Evolutionary conservation across 2,329 filamentous ascomycete species (phyloP).

Genomic region (Cryphonectria parasitica): DNA sequence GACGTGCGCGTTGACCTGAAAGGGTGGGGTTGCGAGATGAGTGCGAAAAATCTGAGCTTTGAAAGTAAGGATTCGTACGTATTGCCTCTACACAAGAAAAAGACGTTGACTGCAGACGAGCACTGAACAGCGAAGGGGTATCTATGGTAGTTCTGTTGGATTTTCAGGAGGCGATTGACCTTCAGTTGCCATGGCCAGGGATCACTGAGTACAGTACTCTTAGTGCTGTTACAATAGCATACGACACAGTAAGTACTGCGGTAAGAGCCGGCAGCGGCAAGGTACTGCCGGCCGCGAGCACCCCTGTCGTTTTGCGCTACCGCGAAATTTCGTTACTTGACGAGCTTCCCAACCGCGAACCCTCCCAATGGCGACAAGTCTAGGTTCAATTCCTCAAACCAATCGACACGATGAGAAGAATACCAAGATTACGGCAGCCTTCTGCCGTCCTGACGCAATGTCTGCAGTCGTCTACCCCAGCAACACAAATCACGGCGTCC

Average conservation of each 20-base stretch:
- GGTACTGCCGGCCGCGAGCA: constrained; percentile 10
- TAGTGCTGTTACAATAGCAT: neutral
- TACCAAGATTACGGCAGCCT: constrained; percentile 26
- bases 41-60: neutral
- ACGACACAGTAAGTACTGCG: neutral
- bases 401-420: constrained; percentile 26
- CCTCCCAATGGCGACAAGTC: neutral
- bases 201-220: neutral
- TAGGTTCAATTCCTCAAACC: constrained; percentile 3
- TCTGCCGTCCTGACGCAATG: constrained; percentile 24
- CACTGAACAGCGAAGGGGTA: neutral
- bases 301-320: constrained; percentile 10
- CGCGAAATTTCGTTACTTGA: constrained; percentile 23
- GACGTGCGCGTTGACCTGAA: neutral
- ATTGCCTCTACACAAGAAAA: neutral
- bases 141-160: neutral
- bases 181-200: neutral
- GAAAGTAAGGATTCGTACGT: neutral
- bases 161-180: neutral
- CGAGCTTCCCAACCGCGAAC: neutral
- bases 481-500: constrained; percentile 14
- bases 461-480: constrained; percentile 19
- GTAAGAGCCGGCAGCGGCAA: constrained; percentile 10
- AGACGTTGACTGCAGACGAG: neutral
- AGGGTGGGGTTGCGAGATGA: neutral